Evolutionary conservation across 2,329 filamentous ascomycete species (phyloP).

Genomic region (Corinectria fuckeliana): DNA sequence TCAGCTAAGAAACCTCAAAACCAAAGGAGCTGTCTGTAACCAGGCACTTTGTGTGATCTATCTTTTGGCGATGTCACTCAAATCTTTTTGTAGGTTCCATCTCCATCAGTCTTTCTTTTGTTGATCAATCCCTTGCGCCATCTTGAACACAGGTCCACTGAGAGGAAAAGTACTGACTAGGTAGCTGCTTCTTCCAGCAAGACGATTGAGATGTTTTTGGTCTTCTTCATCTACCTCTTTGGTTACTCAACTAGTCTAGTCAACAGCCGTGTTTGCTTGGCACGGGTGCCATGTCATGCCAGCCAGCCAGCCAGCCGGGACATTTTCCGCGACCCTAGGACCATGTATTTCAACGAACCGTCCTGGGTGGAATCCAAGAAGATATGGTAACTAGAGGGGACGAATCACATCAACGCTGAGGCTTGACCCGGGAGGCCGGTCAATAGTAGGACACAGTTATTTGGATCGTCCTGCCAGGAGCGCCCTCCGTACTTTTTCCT

Average conservation of each 20-base stretch:
- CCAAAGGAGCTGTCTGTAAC: too few relatives aligned
- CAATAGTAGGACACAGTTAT: not conserved
- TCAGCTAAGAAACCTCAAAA: too few relatives aligned
- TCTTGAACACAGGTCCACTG: not conserved
- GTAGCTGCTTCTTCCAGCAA: not conserved
- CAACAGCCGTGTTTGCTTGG: not conserved
- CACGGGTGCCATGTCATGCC: not conserved
- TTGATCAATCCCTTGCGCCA: not conserved
- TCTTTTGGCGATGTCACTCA: not conserved
- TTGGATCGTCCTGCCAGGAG: not conserved
- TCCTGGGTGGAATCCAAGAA: not conserved
- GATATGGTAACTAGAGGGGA: too few relatives aligned
- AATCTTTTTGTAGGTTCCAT: not conserved
- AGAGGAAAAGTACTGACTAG: not conserved
- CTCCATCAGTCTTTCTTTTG: not conserved
- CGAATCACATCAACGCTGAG: not conserved
- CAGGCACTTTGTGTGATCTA: not conserved
- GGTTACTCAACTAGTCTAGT: not conserved
- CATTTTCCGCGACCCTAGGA: not conserved
- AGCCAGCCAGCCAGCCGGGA: not conserved
- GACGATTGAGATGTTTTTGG: not conserved
- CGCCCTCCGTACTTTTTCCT: not conserved
- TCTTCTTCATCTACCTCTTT: not conserved
- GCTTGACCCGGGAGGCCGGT: not conserved
- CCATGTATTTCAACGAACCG: not conserved